Evolutionary conservation across 768 basidiomycete species (phyloP), one percentile per base, ranked within the genome.

Genomic region (Rossbeevera mucosa): DNA sequence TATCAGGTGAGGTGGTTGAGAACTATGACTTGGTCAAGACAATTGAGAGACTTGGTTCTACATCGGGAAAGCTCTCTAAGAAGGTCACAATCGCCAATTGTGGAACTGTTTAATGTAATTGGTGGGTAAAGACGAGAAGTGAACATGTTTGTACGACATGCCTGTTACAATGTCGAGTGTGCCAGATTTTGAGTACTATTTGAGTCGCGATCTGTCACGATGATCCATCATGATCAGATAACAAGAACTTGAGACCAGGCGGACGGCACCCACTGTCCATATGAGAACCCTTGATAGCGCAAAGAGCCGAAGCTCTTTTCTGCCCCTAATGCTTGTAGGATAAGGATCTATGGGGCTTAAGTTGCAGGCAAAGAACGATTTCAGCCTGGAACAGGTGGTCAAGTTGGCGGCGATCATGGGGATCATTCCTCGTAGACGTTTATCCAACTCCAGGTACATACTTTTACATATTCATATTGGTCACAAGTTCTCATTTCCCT

Each of bases 1-100:
- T 8, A 28, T 18, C n/a, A 58, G 57, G 57, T 0, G 57, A 58
- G 11, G 57, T 58, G 33, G 25, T 56, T 6, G 21, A 56, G 5
- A 33, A 41, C 5, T 0, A 18, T 1, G 4, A 9, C 0, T 0
- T 58, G 28, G 58, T 58, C 44, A 16, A 33, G 29, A 1, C 0
- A 14, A 8, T 58, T 14, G 57, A 58, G 29, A 2, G 0, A 1
- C 1, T 7, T 4, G 57, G 57, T 2, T 6, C 33, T 20, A 1
- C 2, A 18, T 44, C 44, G 5, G 44, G 44, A 11, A 40, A 18
- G 2, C 4, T 18, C 0, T 7, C 2, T 0, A 4, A 9, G 7
- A 26, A 2, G 24, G 18, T 58, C 28, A 47, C 3, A 29, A 58
- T 58, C 5, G 7, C 14, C 40, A 1, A 2, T 5, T 55, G 6